Evolutionary conservation across 2,329 filamentous ascomycete genomes (phyloP).

Genomic region (Ambrosiella xylebori): DNA sequence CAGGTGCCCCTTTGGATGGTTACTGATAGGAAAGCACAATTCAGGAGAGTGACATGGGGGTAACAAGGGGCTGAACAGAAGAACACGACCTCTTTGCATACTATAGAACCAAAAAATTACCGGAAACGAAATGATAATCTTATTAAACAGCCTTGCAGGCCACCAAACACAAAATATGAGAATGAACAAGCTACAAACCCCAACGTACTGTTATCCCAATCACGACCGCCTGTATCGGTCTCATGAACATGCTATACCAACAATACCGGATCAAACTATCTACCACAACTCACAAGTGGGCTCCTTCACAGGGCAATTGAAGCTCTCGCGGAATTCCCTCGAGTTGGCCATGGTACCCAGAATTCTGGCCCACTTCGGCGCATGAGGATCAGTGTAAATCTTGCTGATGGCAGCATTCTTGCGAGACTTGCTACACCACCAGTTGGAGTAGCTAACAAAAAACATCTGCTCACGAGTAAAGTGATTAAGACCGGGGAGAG

Average conservation of each 20-base stretch:
- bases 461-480: conserved; percentile 55
- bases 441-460: conserved; percentile 46
- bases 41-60: no score
- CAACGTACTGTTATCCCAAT: background rate
- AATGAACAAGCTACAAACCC: background rate
- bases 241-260: background rate
- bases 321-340: conserved; percentile 48
- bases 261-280: conserved; percentile 96
- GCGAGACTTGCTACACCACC: conserved; percentile 49
- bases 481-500: conserved; percentile 41
- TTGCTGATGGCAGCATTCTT: conserved; percentile 38
- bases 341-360: conserved; percentile 50
- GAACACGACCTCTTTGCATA: background rate
- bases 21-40: no score
- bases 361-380: conserved; percentile 44
- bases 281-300: conserved; percentile 56
- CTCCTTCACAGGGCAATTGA: conserved; percentile 46
- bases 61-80: background rate
- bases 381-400: conserved; percentile 48
- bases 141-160: background rate
- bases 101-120: background rate
- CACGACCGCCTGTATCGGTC: background rate
- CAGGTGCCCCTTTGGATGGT: no score
- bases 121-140: background rate
- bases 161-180: no score